Base-by-base conservation (phyloP, 2,329 filamentous ascomycete species). In the Monascus ruber region DNA sequence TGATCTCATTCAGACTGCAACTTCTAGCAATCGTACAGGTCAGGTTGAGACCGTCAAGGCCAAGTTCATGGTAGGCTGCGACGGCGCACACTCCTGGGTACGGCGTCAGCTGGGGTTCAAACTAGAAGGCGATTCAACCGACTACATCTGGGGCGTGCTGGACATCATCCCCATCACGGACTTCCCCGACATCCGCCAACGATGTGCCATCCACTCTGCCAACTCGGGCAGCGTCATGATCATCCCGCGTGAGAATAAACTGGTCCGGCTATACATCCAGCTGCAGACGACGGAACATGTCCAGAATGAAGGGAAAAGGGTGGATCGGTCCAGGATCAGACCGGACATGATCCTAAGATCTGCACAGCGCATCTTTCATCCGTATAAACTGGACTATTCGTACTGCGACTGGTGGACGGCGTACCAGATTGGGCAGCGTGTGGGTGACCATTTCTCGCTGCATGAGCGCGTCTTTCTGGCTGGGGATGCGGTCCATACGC, bases 71-170 rank as follows among this genome's bases (percentile, higher is more conserved):
- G 67, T 85, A 4, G 81, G 80, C 0, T 79, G 75, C 34, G 81
- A 84, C 45, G 81, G 81, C 0, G 80, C 81, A 0, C 77, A 80
- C 49, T 77, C 72, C 40, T 83, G 78, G 76, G 76, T 74, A 0
- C 63, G 80, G 31, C 66, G 69, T 39, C 67, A 75, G 39, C 60
- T 83, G 1, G 73, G 74, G 0, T 70, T 76, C 27, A 63, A 70
- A 27, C 62, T 79, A 35, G 64, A 73, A 35, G 76, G 76, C 4
- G 74, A 77, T 37, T 69, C 66, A 24, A 64, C 61, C 1, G 62
- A 68, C 40, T 60, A 60, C 33, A 56, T 64, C 9, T 69, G 66
- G 66, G 68, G 66, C 3, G 67, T 71, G 2, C 49, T 69, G 42
- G 73, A 76, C 42, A 65, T 74, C 10, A 59, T 73, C 5, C 70